phyloP scores from a whole-genome alignment of 768 basidiomycete species.

The Tricholoma terreum region DNA sequence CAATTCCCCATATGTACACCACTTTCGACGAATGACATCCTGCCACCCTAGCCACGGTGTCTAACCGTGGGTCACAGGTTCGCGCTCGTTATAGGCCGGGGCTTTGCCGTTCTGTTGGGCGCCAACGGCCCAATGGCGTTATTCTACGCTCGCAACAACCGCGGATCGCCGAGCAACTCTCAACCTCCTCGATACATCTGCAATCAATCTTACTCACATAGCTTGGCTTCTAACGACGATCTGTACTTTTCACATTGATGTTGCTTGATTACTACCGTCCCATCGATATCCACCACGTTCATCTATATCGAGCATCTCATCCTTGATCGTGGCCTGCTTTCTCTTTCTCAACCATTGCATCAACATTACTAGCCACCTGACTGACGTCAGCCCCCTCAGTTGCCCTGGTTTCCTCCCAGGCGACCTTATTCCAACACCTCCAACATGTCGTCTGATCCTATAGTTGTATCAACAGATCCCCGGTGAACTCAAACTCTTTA shows the following conservation, averaged over 20 bases:
- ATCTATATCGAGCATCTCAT: constrained; percentile 2
- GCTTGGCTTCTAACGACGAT: background rate
- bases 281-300: background rate
- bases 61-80: background rate
- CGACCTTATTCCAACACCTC: background rate
- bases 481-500: background rate
- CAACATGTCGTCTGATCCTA: background rate
- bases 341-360: background rate
- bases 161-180: constrained; percentile 2
- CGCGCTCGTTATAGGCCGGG: background rate
- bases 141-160: background rate
- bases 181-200: background rate
- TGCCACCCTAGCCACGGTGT: constrained; percentile 4
- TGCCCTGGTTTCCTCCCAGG: background rate
- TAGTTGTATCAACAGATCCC: background rate
- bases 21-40: constrained; percentile 4
- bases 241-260: background rate
- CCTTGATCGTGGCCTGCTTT: background rate
- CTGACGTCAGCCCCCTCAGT: background rate
- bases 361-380: background rate
- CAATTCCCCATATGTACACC: constrained; percentile 6
- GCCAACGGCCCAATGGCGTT: background rate
- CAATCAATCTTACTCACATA: background rate
- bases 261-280: background rate
- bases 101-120: background rate